Evolutionary conservation across 148 eudicot genomes (phyloP).

Genomic region (Linanthus parryae): DNA sequence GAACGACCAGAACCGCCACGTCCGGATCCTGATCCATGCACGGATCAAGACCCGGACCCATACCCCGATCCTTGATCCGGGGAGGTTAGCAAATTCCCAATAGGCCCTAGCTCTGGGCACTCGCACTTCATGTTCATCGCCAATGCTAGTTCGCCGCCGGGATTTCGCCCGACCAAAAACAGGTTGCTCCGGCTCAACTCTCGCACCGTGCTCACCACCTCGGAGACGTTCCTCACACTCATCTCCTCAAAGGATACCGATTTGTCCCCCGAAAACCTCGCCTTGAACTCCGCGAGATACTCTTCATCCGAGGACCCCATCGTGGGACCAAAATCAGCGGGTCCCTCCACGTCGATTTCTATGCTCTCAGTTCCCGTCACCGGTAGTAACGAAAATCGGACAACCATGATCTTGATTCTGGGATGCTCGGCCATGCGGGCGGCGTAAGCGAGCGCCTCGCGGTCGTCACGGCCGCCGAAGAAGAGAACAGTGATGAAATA

Average conservation of each 20-base stretch:
- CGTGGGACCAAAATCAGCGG: background rate
- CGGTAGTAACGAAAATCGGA: conserved; percentile 32
- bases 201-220: conserved; percentile 19
- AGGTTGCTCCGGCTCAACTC: conserved; percentile 38
- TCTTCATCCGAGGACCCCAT: conserved; percentile 30
- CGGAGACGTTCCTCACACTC: conserved; percentile 25
- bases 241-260: conserved; percentile 50
- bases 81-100: conserved; percentile 44
- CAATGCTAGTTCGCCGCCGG: conserved; percentile 42
- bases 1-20: too few relatives aligned
- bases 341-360: conserved; percentile 20
- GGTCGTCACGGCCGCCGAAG: conserved; percentile 79
- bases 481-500: conserved; percentile 41
- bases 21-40: too few relatives aligned
- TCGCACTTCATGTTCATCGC: conserved; percentile 27
- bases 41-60: background rate
- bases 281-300: conserved; percentile 19
- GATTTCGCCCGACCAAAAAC: conserved; percentile 60
- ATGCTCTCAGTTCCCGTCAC: conserved; percentile 26
- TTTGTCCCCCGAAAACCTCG: conserved; percentile 16
- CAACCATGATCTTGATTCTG: conserved; percentile 46
- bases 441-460: conserved; percentile 65
- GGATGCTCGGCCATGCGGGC: conserved; percentile 81
- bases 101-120: conserved; percentile 60
- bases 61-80: too few relatives aligned